phyloP scores from a whole-genome alignment of 768 basidiomycete genomes.

The Phanerodontia chrysosporium region DNA sequence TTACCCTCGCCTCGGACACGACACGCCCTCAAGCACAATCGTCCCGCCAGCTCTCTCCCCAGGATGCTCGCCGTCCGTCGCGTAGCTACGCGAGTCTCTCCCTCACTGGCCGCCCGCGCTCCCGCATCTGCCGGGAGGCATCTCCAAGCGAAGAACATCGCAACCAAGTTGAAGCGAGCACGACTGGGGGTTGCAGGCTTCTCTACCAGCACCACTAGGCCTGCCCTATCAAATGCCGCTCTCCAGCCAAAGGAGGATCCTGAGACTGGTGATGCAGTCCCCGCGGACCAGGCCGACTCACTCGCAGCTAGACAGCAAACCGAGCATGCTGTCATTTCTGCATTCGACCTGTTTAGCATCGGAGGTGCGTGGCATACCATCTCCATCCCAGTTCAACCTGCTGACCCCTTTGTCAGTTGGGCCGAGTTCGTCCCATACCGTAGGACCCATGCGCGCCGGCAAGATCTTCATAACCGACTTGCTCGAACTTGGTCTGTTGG shows the following conservation, averaged over 20 bases:
- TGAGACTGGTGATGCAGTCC: conserved; percentile 12
- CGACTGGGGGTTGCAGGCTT: not conserved
- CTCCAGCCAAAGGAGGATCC: conserved; percentile 1
- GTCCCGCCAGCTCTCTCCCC: not conserved
- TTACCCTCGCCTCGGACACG: not conserved
- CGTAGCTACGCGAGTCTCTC: not conserved
- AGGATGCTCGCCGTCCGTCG: conserved; percentile 7
- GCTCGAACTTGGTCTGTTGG: conserved; percentile 59
- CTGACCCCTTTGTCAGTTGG: conserved; percentile 35
- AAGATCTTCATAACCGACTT: conserved; percentile 84
- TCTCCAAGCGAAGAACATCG: not conserved
- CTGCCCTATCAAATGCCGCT: not conserved
- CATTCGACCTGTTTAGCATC: conserved; percentile 90
- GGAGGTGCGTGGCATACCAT: conserved; percentile 51
- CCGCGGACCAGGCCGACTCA: conserved; percentile 15
- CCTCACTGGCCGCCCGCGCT: not conserved
- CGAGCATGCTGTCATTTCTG: conserved; percentile 89
- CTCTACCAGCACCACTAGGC: not conserved
- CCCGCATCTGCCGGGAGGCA: not conserved
- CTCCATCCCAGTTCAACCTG: not conserved
- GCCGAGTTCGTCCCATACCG: conserved; percentile 61
- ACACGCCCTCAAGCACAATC: not conserved
- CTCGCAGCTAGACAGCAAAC: conserved; percentile 10
- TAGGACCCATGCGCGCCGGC: conserved; percentile 87
- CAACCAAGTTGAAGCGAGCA: not conserved